A percentile compares a stretch with the other conserved stretches of the same genome.
phyloP scores from a whole-genome alignment of 2,329 filamentous ascomycete genomes.

The Drechslera avenae region DNA sequence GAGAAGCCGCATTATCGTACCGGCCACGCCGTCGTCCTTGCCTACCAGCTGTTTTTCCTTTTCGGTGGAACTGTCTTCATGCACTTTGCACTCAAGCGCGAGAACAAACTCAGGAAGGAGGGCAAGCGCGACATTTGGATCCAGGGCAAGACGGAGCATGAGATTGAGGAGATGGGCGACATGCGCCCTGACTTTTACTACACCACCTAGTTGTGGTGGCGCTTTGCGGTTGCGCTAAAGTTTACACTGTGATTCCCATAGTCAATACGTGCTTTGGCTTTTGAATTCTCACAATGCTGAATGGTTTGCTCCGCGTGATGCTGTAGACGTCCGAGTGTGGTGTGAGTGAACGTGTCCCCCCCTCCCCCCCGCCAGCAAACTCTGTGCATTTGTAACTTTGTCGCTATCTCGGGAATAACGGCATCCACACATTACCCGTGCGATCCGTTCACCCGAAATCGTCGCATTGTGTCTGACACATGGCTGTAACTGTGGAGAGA shows the following conservation, averaged over 20 bases:
- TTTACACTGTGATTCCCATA: not conserved
- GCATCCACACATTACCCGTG: too few relatives aligned
- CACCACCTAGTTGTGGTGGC: constrained; percentile 54
- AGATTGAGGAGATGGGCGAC: constrained; percentile 73
- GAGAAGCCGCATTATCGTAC: constrained; percentile 69
- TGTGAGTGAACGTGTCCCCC: too few relatives aligned
- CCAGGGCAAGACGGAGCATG: constrained; percentile 66
- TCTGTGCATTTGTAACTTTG: too few relatives aligned
- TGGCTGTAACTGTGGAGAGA: too few relatives aligned
- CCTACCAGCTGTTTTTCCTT: constrained; percentile 73
- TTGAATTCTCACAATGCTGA: not conserved
- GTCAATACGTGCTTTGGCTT: not conserved
- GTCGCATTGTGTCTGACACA: too few relatives aligned
- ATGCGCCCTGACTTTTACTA: constrained; percentile 72
- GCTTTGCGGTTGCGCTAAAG: not conserved
- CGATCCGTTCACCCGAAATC: too few relatives aligned
- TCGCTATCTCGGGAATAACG: too few relatives aligned
- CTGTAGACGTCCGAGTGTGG: too few relatives aligned
- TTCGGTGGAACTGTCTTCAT: constrained; percentile 72
- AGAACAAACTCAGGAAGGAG: constrained; percentile 69
- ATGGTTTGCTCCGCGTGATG: not conserved
- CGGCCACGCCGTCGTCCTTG: constrained; percentile 77
- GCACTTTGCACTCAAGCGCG: constrained; percentile 64
- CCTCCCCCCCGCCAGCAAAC: too few relatives aligned
- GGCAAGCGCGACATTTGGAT: constrained; percentile 70